Evolutionary conservation across 2,329 filamentous ascomycete genomes (phyloP).

Genomic region (Monilinia fructicola): DNA sequence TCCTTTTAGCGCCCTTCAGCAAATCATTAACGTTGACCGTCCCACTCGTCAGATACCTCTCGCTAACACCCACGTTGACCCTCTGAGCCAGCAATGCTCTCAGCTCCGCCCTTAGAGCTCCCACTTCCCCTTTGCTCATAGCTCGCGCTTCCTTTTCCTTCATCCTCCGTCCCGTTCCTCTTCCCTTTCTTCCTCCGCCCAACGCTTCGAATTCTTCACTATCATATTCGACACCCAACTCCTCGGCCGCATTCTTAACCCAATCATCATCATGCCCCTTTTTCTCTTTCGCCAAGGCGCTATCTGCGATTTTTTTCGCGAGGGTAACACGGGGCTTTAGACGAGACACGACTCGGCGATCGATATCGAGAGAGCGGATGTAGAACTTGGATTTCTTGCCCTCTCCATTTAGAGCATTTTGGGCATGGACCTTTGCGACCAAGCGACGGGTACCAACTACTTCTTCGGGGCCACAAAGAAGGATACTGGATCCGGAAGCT

Average conservation of each 20-base stretch:
- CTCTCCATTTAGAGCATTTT: constrained; percentile 45
- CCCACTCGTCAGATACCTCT: constrained; percentile 80
- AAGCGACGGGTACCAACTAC: constrained; percentile 80
- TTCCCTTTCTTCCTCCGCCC: constrained; percentile 59
- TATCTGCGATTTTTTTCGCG: constrained; percentile 85
- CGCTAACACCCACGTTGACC: constrained; percentile 85
- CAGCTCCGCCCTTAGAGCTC: constrained; percentile 68
- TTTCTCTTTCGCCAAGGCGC: constrained; percentile 82
- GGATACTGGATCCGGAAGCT: constrained; percentile 73
- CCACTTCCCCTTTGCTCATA: constrained; percentile 73
- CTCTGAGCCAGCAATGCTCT: constrained; percentile 67
- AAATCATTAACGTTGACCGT: constrained; percentile 79
- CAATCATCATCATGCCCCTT: constrained; percentile 80
- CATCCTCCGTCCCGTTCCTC: constrained; percentile 70
- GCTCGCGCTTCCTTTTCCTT: constrained; percentile 69
- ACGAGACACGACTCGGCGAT: constrained; percentile 73
- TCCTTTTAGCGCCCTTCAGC: constrained; percentile 59
- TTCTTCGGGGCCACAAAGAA: constrained; percentile 90
- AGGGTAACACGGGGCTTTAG: constrained; percentile 76
- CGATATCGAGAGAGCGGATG: constrained; percentile 79
- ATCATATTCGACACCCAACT: constrained; percentile 92
- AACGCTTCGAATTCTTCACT: constrained; percentile 75
- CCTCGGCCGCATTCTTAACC: constrained; percentile 80
- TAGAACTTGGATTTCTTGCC: constrained; percentile 58
- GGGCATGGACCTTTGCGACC: constrained; percentile 82